Evolutionary conservation across 2,329 filamentous ascomycete genomes (phyloP), one percentile per base, ranked within the genome.

Genomic region (Verticillium isaacii): DNA sequence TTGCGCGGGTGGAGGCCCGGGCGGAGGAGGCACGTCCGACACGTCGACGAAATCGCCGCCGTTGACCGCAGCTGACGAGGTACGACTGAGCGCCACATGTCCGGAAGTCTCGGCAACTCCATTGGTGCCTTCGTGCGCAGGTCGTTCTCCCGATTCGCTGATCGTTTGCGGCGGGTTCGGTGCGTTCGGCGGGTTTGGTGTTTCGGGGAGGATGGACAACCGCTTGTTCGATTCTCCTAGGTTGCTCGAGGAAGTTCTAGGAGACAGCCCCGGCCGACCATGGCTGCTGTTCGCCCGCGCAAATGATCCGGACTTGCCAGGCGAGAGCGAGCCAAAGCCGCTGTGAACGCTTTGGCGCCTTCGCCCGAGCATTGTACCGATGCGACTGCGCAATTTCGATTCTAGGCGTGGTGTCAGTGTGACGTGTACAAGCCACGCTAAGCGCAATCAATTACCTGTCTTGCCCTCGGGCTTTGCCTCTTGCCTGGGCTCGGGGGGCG

Each of bases 291-390:
- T 79, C 56, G 77, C 78, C 59, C 89, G 83, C 41, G 85, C 84
- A 69, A 92, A 89, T 1, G 83, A 80, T 12, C 75, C 65, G 12
- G 62, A 50, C 71, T 85, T 88, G 39, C 78, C 75, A 2, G 84
- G 81, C 0, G 82, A 88, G 67, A 82, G 79, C 71, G 77, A 82
- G 62, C 78, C 84, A 71, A 84, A 89, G 52, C 88, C 78, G 64
- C 81, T 82, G 74, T 91, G 80, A 61, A 90, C 79, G 72, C 88
- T 91, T 72, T 90, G 87, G 45, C 88, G 81, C 63, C 87, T 78
- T 25, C 87, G 81, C 32, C 85, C 83, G 55, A 91, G 82, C 78
- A 91, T 88, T 14, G 89, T 91, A 17, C 89, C 89, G 60, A 92
- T 81, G 61, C 88, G 83, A 68, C 84, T 85, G 56, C 87, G 81